phyloP scores from a whole-genome alignment of 257 asterid species.

The Oldenlandia corymbosa region DNA sequence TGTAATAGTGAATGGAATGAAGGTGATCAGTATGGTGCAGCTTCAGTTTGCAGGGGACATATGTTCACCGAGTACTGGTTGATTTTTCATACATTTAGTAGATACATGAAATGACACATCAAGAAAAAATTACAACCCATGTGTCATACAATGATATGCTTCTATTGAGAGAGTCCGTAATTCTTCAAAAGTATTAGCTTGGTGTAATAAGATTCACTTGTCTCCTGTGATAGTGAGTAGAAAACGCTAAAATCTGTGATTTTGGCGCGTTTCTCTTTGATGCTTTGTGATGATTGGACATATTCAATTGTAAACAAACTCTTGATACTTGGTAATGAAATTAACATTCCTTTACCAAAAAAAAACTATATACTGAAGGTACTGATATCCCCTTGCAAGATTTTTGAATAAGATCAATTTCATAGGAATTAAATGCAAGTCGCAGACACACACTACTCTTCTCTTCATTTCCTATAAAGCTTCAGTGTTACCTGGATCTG shows the following conservation, averaged over 20 bases:
- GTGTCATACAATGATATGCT: no score
- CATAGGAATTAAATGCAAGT: neutral
- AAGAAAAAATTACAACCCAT: no score
- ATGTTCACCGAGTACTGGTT: neutral
- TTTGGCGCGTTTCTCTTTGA: no score
- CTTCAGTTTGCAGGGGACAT: neutral
- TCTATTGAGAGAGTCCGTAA: no score
- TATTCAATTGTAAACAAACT: neutral
- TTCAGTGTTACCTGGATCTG: constrained; percentile 27
- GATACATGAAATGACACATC: no score
- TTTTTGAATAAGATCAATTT: neutral
- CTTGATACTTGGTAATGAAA: no score
- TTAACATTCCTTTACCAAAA: neutral
- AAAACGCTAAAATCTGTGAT: no score
- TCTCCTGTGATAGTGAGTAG: no score
- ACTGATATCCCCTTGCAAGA: neutral
- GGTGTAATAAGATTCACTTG: no score
- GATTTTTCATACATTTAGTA: no score
- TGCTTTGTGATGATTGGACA: neutral
- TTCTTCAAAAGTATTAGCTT: no score
- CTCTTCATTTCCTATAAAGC: neutral
- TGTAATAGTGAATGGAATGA: neutral
- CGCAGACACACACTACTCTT: neutral
- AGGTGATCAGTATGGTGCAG: no score
- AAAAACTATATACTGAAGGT: neutral